Conservation (phyloP, 305 asterid species). For the Plantago coronopus region DNA sequence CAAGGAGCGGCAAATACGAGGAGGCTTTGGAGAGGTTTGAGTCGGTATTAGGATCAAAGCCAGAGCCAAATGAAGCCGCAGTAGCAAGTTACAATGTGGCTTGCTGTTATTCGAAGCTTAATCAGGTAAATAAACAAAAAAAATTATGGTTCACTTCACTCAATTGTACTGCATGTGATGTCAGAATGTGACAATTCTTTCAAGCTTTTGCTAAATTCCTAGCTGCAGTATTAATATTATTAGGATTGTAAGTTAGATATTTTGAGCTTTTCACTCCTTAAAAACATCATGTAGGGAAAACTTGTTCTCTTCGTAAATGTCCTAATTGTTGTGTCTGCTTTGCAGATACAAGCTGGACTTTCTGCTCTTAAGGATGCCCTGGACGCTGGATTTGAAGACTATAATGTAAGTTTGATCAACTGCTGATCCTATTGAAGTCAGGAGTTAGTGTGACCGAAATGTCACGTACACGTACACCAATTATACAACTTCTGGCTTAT, state of each 20-base stretch:
- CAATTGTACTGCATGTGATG: too few relatives aligned
- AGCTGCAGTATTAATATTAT: neutral
- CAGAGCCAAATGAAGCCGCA: constrained; percentile 63
- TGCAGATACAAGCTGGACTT: constrained; percentile 81
- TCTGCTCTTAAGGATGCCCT: constrained; percentile 86
- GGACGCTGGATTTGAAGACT: constrained; percentile 84
- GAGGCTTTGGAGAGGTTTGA: constrained; percentile 82
- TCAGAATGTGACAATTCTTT: neutral
- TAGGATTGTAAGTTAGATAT: neutral
- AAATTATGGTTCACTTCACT: too few relatives aligned
- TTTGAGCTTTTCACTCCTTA: neutral
- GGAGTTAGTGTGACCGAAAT: neutral
- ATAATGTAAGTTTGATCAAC: constrained; percentile 44
- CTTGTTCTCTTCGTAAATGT: neutral
- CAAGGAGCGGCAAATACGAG: constrained; percentile 71
- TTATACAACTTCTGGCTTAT: neutral
- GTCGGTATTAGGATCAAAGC: constrained; percentile 84
- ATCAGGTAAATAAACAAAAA: constrained; percentile 43
- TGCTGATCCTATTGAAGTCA: neutral
- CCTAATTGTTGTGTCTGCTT: constrained; percentile 7
- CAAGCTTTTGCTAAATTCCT: neutral
- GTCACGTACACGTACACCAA: too few relatives aligned
- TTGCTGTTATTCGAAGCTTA: constrained; percentile 88
- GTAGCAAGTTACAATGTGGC: constrained; percentile 91
- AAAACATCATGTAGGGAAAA: neutral